Percentiles rank a stretch among this genome's conserved stretches.
phyloP scores from a whole-genome alignment of 139 green algal genomes.

The Chlamydomonas urium region DNA sequence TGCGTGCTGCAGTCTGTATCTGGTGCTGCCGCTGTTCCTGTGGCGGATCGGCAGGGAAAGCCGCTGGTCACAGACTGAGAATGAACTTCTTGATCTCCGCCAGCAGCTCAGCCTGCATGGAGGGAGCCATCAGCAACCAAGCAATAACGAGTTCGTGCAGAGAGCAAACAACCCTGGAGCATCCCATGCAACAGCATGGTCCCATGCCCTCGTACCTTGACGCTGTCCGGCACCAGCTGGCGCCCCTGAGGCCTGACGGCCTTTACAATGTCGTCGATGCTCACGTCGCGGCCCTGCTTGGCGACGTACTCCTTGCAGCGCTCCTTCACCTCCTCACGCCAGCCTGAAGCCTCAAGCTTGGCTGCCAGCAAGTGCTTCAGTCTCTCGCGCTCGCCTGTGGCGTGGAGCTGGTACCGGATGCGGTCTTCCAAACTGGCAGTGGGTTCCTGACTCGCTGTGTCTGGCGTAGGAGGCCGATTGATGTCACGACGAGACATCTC shows the following conservation, averaged over 20 bases:
- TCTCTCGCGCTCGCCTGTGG: conserved; percentile 39
- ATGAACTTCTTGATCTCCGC: conserved; percentile 56
- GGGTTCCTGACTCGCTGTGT: not conserved
- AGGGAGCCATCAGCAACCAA: too few species aligned
- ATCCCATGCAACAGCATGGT: too few species aligned
- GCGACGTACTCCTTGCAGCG: conserved; percentile 42
- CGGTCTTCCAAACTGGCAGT: conserved; percentile 17
- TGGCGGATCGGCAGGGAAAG: too few species aligned
- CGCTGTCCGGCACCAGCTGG: conserved; percentile 46
- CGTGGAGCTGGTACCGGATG: conserved; percentile 28
- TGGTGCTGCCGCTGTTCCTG: too few species aligned
- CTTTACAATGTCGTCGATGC: conserved; percentile 47
- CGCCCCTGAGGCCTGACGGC: conserved; percentile 41
- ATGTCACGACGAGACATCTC: too few species aligned
- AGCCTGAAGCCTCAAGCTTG: conserved; percentile 56
- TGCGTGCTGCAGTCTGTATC: too few species aligned
- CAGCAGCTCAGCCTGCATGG: conserved; percentile 55
- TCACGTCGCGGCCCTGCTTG: conserved; percentile 39
- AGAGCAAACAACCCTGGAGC: too few species aligned
- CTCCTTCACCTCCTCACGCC: conserved; percentile 56
- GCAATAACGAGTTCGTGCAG: too few species aligned
- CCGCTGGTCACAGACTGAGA: conserved; percentile 19
- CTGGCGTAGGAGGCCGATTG: not conserved
- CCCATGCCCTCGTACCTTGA: conserved; percentile 53
- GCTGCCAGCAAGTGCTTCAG: conserved; percentile 52